phyloP scores from a whole-genome alignment of 2,329 filamentous ascomycete genomes.

The Aspergillus sp. region DNA sequence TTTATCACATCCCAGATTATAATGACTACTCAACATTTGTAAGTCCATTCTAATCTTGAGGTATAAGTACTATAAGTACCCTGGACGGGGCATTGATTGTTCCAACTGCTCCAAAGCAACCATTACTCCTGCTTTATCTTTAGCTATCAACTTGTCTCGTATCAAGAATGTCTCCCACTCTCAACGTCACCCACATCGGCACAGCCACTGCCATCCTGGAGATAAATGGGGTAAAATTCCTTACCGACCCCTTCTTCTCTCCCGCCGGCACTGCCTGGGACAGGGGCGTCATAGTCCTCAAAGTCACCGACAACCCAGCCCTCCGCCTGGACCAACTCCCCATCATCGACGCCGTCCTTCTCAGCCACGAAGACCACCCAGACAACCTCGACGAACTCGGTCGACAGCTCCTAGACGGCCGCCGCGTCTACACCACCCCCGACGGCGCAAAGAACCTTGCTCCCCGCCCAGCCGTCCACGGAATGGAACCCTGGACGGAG shows the following conservation, averaged over 20 bases:
- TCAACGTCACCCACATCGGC: constrained; percentile 48
- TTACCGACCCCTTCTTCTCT: constrained; percentile 51
- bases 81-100: too few relatives aligned
- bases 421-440: constrained; percentile 47
- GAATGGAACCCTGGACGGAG: constrained; percentile 43
- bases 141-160: not conserved
- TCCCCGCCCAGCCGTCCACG: constrained; percentile 44
- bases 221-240: constrained; percentile 42
- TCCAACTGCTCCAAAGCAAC: too few relatives aligned
- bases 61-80: too few relatives aligned
- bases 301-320: constrained; percentile 33
- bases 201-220: constrained; percentile 52
- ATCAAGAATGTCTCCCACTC: not conserved
- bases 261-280: constrained; percentile 39
- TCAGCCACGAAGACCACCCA: constrained; percentile 53
- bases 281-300: constrained; percentile 26
- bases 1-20: too few relatives aligned
- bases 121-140: not conserved
- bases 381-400: constrained; percentile 52
- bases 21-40: too few relatives aligned
- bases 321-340: constrained; percentile 42
- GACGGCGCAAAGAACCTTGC: constrained; percentile 48
- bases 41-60: too few relatives aligned
- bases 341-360: constrained; percentile 49
- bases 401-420: constrained; percentile 47